phyloP scores from a whole-genome alignment of 2,329 filamentous ascomycete genomes.

The Thielaviopsis populi region DNA sequence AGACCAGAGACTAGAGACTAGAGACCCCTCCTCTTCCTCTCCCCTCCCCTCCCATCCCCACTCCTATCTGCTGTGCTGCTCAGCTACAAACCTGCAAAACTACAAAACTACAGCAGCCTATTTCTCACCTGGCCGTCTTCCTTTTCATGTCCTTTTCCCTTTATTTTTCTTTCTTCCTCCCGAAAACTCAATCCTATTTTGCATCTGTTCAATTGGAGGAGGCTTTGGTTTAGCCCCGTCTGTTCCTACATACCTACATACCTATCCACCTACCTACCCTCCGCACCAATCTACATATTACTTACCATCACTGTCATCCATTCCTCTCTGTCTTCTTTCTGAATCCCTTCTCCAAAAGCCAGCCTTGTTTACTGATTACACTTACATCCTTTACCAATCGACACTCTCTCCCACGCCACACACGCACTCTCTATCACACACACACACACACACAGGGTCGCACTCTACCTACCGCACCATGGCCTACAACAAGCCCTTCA shows the following conservation, averaged over 20 bases:
- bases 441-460: neutral
- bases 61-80: too few species aligned
- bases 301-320: neutral
- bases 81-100: too few species aligned
- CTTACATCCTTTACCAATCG: neutral
- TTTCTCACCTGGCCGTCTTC: neutral
- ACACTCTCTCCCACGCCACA: neutral
- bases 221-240: neutral
- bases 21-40: too few species aligned
- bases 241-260: neutral
- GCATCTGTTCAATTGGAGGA: neutral
- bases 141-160: neutral
- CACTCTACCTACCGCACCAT: conserved; percentile 32
- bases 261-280: neutral
- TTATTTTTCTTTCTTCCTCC: neutral
- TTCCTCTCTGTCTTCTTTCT: neutral
- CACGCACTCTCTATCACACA: neutral
- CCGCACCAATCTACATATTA: neutral
- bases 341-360: neutral
- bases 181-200: neutral
- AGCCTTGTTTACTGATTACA: neutral
- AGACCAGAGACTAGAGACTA: too few species aligned
- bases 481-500: conserved; percentile 89
- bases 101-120: neutral
- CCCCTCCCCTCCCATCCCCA: too few species aligned